Evolutionary conservation across 108 stramenopile species (phyloP).

Genomic region (Mediolabrus comicus): DNA sequence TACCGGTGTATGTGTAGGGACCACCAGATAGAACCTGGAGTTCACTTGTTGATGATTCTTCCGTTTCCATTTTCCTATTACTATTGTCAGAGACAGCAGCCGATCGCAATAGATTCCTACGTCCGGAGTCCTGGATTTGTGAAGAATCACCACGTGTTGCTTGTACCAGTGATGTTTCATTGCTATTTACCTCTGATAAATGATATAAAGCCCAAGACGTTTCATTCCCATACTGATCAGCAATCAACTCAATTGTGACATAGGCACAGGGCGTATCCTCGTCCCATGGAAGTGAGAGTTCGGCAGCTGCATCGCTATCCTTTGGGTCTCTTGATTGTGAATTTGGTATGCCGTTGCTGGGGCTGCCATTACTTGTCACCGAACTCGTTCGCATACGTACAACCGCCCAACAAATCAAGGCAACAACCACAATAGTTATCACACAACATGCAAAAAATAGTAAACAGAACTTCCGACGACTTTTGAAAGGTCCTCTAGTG

Average conservation of each 20-base stretch:
- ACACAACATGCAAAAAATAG: not conserved
- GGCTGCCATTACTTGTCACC: not conserved
- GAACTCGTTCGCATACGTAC: not conserved
- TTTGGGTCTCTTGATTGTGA: too few species aligned
- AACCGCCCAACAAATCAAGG: not conserved
- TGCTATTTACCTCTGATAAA: not conserved
- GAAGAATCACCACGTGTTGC: not conserved
- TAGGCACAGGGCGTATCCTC: not conserved
- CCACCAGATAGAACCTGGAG: not conserved
- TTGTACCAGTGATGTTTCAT: not conserved
- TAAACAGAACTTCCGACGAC: not conserved
- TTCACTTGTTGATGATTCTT: not conserved
- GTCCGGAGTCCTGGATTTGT: too few species aligned
- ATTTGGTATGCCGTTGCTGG: not conserved
- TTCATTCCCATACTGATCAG: conserved; percentile 16
- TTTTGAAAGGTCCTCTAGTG: not conserved
- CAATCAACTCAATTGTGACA: not conserved
- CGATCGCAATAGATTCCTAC: not conserved
- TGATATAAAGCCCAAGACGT: conserved; percentile 6
- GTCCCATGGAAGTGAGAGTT: not conserved
- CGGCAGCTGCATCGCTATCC: not conserved
- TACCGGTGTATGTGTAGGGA: not conserved
- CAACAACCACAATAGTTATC: not conserved
- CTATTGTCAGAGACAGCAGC: not conserved
- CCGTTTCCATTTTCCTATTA: not conserved